These are phyloP conservation scores for Argentina anserina DNA, from an alignment of 306 rosid genomes.

Conservation along the genomic window DNA sequence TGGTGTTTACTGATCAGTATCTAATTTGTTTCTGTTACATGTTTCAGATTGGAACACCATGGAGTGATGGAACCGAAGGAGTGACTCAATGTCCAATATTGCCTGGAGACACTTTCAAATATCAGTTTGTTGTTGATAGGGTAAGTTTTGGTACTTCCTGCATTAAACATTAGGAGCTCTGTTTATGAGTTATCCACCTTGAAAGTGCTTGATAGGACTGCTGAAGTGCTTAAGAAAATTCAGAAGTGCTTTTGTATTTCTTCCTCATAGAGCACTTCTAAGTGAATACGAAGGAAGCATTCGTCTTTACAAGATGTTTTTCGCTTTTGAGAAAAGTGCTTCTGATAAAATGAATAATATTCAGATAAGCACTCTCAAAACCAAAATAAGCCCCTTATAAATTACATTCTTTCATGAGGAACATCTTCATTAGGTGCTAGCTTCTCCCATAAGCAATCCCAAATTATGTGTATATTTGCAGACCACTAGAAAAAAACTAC, in stretches of 20 bases:
- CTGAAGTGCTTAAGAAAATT: no score
- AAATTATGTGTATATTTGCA: not conserved
- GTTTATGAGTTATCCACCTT: not conserved
- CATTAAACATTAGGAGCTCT: not conserved
- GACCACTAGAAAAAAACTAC: not conserved
- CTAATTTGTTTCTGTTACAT: not conserved
- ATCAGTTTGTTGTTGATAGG: slow-evolving; percentile 78
- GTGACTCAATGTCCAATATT: slow-evolving; percentile 75
- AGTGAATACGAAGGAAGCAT: no score
- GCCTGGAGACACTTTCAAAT: slow-evolving; percentile 75
- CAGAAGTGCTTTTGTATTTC: not conserved
- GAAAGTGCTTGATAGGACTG: not conserved
- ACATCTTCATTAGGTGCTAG: not conserved
- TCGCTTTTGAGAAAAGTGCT: no score
- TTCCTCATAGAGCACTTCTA: not conserved
- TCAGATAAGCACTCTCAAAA: not conserved
- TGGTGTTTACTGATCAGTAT: no score
- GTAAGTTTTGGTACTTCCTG: slow-evolving; percentile 29
- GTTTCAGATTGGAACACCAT: slow-evolving; percentile 74
- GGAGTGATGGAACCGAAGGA: slow-evolving; percentile 96
- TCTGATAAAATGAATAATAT: no score
- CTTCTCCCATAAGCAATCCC: not conserved
- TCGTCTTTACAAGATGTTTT: no score
- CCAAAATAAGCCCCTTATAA: not conserved
- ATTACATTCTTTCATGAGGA: not conserved